These are phyloP conservation scores for Yamadazyma oceani DNA, from an alignment of 1,139 yeast species.

Conservation along the genomic window DNA sequence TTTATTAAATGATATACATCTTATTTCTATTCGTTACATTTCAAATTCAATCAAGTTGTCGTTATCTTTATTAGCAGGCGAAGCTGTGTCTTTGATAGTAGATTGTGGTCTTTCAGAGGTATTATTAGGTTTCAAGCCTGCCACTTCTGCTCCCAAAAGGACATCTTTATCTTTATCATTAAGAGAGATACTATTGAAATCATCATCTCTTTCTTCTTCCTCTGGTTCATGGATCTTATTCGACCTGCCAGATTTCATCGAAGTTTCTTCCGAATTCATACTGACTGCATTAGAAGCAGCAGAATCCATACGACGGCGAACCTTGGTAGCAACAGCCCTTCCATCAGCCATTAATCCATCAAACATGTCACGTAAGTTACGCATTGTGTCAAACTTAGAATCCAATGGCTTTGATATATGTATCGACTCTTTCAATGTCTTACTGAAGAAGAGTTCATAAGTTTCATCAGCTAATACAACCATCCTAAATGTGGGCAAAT, in stretches of 20 bases:
- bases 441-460: conserved; percentile 76
- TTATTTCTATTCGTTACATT: conserved; percentile 10
- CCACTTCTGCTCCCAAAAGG: conserved; percentile 47
- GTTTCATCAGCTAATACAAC: conserved; percentile 92
- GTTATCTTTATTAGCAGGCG: not conserved
- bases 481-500: conserved; percentile 92
- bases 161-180: conserved; percentile 49
- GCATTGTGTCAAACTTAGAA: conserved; percentile 43
- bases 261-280: conserved; percentile 22
- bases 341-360: conserved; percentile 93
- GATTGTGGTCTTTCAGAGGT: conserved; percentile 12
- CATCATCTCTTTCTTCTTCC: conserved; percentile 50
- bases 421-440: conserved; percentile 63
- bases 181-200: conserved; percentile 46
- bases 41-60: conserved; percentile 30
- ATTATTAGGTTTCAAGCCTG: conserved; percentile 22
- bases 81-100: not conserved
- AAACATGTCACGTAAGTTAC: conserved; percentile 81
- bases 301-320: conserved; percentile 82
- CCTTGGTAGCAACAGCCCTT: conserved; percentile 83
- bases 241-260: conserved; percentile 28
- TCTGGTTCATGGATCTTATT: conserved; percentile 23
- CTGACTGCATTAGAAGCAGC: conserved; percentile 35
- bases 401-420: conserved; percentile 62
- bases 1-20: not conserved